Base-by-base conservation (phyloP, 2,329 filamentous ascomycete genomes). In the Aspergillus viridinutans region DNA sequence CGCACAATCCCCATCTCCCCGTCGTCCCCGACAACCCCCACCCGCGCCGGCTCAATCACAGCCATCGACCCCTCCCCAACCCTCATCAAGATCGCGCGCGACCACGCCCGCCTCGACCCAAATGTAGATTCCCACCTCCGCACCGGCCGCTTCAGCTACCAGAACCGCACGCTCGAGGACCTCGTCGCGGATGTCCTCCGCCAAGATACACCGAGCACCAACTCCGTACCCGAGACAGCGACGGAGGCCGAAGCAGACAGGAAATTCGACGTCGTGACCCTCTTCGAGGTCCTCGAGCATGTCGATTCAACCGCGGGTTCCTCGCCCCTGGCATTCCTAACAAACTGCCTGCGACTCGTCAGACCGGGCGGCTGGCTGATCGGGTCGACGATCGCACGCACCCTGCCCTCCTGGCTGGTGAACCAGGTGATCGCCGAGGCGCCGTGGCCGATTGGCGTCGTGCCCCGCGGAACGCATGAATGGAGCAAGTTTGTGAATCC, bases 241-340 rank as follows among this genome's bases (percentile, higher is more conserved):
- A 25, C 53, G 43, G 14, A 35, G 32, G 17, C 56, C 78, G 0
- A 50, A 72, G 4, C 81, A 80, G 2, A 60, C 58, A 20, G 67
- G 12, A 70, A 72, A 38, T 94, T 86, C 76, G 92, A 97, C 71
- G 76, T 97, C 1, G 86, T 99, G 9, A 89, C 89, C 1, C 74
- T 96, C 6, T 99, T 97, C 73, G 94, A 99, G 75, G 94, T 99
- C 4, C 83, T 99, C 54, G 94, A 99, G 76, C 94, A 99, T 73
- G 89, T 99, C 57, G 85, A 88, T 55, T 80, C 85, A 23, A 91
- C 91, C 0, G 83, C 85, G 0, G 79, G 84, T 3, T 96, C 97
- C 65, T 96, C 97, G 64, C 83, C 97, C 3, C 80, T 86, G 51
- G 79, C 81, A 2, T 87, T 90, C 59, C 80, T 89, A 43, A 82